Evolutionary conservation across 2,329 filamentous ascomycete species (phyloP).

Genomic region (Pseudofabraea citricarpa): DNA sequence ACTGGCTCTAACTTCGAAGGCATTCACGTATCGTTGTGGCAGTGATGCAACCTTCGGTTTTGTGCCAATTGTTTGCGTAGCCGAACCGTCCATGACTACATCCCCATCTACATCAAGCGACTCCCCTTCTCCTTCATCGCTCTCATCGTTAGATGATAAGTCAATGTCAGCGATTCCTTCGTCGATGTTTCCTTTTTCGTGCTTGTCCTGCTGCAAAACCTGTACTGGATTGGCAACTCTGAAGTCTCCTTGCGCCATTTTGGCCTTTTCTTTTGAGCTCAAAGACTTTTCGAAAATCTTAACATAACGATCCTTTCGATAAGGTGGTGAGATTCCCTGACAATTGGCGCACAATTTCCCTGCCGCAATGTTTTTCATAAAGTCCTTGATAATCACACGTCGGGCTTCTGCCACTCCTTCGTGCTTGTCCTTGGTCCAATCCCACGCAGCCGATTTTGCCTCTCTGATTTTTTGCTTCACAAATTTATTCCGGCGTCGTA

Average conservation of each 20-base stretch:
- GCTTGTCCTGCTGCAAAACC: constrained; percentile 32
- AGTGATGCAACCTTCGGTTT: constrained; percentile 33
- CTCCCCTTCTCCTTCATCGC: constrained; percentile 37
- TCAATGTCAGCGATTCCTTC: constrained; percentile 68
- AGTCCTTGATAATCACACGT: constrained; percentile 72
- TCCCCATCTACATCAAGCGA: constrained; percentile 50
- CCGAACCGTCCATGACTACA: constrained; percentile 51
- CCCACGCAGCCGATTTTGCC: constrained; percentile 35
- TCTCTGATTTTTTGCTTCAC: constrained; percentile 69
- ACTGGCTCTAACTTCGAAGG: constrained; percentile 77
- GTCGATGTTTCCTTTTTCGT: constrained; percentile 42
- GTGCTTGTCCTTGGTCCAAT: constrained; percentile 58
- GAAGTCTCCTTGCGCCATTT: constrained; percentile 68
- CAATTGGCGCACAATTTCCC: constrained; percentile 65
- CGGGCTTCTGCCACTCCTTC: constrained; percentile 78
- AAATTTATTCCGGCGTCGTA: constrained; percentile 57
- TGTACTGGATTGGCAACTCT: constrained; percentile 33
- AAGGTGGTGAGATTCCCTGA: constrained; percentile 70
- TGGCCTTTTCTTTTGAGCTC: constrained; percentile 66
- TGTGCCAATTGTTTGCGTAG: constrained; percentile 28
- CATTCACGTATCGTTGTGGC: constrained; percentile 71
- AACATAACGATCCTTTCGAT: constrained; percentile 83
- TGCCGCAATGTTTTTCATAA: constrained; percentile 68
- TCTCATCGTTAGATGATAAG: constrained; percentile 41
- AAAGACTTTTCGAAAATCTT: constrained; percentile 91